A percentile compares a stretch with the other conserved stretches of the same genome.
Evolutionary conservation across 2,329 filamentous ascomycete species (phyloP).

Genomic region (Aspergillus sp.): DNA sequence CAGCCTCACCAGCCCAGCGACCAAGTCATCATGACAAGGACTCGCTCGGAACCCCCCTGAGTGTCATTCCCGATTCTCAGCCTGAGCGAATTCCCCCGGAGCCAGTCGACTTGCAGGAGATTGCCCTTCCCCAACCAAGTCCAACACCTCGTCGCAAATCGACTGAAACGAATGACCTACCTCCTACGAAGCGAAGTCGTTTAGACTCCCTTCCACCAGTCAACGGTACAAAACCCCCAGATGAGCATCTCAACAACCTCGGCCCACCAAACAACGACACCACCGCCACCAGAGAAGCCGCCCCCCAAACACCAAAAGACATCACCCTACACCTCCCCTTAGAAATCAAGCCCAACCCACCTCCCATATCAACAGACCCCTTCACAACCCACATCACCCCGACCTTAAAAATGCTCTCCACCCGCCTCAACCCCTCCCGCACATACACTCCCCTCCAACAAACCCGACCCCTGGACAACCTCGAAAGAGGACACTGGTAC

Average conservation of each 20-base stretch:
- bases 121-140: background rate
- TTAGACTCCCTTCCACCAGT: slow-evolving; percentile 3
- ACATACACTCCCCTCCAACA: slow-evolving; percentile 58
- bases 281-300: background rate
- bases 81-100: slow-evolving; percentile 19
- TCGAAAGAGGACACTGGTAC: slow-evolving; percentile 79
- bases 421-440: slow-evolving; percentile 53
- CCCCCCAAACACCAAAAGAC: background rate
- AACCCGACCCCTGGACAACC: slow-evolving; percentile 53
- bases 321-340: slow-evolving; percentile 28
- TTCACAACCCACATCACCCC: slow-evolving; percentile 61
- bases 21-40: slow-evolving; percentile 14
- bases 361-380: slow-evolving; percentile 49
- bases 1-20: background rate
- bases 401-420: slow-evolving; percentile 56
- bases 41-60: slow-evolving; percentile 39
- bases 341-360: slow-evolving; percentile 57
- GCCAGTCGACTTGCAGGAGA: slow-evolving; percentile 7
- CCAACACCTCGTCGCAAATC: background rate
- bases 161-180: background rate
- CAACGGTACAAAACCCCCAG: background rate
- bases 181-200: slow-evolving; percentile 18
- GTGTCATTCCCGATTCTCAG: slow-evolving; percentile 46
- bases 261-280: background rate
- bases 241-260: background rate